These are phyloP conservation scores for Fraxinus pennsylvanica DNA, from an alignment of 257 asterid species.

Conservation along the genomic window DNA sequence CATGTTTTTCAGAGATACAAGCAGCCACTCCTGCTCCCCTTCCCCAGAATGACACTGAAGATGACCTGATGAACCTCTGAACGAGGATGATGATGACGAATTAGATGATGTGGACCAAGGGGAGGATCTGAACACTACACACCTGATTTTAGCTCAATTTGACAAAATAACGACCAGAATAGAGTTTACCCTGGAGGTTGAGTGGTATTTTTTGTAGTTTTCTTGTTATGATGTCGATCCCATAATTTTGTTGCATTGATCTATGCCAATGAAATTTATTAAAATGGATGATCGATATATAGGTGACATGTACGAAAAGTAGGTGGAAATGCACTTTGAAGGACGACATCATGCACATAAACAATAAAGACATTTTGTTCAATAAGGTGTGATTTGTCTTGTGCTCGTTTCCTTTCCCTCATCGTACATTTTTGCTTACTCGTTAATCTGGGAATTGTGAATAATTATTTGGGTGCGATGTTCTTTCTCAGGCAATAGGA, in stretches of 20 bases:
- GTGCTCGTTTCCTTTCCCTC: neutral
- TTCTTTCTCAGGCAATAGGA: constrained; percentile 66
- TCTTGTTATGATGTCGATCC: neutral
- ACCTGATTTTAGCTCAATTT: too few relatives aligned
- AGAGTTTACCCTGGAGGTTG: too few relatives aligned
- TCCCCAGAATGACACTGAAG: too few relatives aligned
- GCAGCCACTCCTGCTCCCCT: too few relatives aligned
- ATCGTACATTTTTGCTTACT: neutral
- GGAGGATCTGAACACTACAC: too few relatives aligned
- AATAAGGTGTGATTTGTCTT: constrained; percentile 43
- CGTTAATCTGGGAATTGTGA: constrained; percentile 4
- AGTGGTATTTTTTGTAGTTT: neutral
- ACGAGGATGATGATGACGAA: too few relatives aligned
- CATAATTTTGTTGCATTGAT: neutral
- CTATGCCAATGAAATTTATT: neutral
- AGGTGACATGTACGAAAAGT: constrained; percentile 98
- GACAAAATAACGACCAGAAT: too few relatives aligned
- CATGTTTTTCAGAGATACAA: too few relatives aligned
- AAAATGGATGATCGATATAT: constrained; percentile 8
- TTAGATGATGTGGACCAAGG: too few relatives aligned
- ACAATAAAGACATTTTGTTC: constrained; percentile 84
- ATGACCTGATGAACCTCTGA: too few relatives aligned
- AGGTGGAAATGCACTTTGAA: constrained; percentile 95
- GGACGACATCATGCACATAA: constrained; percentile 96
- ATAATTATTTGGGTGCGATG: constrained; percentile 5